Evolutionary conservation across 768 basidiomycete species (phyloP).

Genomic region (Tubosaeta sp.): DNA sequence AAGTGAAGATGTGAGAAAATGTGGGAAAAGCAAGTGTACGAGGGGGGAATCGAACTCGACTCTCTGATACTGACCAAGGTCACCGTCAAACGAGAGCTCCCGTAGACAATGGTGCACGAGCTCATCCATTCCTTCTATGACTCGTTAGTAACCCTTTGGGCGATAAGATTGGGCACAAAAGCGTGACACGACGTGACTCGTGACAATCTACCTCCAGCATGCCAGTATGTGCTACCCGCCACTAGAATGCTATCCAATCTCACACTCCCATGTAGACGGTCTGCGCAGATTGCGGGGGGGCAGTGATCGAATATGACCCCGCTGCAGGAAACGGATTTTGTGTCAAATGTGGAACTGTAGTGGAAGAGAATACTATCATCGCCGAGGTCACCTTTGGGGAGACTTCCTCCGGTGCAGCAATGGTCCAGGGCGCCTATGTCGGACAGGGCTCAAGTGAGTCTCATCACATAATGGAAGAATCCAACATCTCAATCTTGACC

Average conservation of each 20-base stretch:
- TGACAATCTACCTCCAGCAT: not conserved
- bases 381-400: slow-evolving; percentile 96
- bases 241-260: not conserved
- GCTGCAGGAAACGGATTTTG: slow-evolving; percentile 86
- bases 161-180: slow-evolving; percentile 5
- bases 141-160: not conserved
- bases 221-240: not conserved
- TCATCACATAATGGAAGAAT: not conserved
- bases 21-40: slow-evolving; percentile 10
- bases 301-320: slow-evolving; percentile 80
- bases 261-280: slow-evolving; percentile 39
- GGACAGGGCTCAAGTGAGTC: slow-evolving; percentile 84
- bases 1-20: slow-evolving; percentile 16
- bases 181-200: slow-evolving; percentile 13
- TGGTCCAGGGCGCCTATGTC: slow-evolving; percentile 93
- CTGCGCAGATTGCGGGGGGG: slow-evolving; percentile 76
- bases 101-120: slow-evolving; percentile 79
- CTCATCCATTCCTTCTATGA: slow-evolving; percentile 60
- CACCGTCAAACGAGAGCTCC: slow-evolving; percentile 87
- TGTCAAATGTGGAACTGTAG: slow-evolving; percentile 79
- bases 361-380: slow-evolving; percentile 92
- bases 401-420: slow-evolving; percentile 84
- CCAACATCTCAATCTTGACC: not conserved
- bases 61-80: slow-evolving; percentile 62
- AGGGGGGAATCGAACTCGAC: slow-evolving; percentile 44